Conservation (phyloP, 257 asterid genomes). For the Solanum bulbocastanum region DNA sequence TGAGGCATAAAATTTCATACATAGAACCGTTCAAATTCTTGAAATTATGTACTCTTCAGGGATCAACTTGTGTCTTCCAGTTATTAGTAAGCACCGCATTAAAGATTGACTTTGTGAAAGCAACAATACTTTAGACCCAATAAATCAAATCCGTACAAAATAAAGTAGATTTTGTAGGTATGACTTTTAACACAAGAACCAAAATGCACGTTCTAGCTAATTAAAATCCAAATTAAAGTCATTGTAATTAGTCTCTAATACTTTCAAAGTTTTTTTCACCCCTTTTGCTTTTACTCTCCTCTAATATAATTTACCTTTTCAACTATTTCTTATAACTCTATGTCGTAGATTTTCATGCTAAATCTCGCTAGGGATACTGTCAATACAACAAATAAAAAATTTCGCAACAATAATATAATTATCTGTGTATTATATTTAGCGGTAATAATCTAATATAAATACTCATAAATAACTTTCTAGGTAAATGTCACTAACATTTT, state of each 20-base stretch:
- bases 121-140: not conserved
- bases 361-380: not conserved
- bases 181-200: not conserved
- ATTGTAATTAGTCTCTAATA: not conserved
- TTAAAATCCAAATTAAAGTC: not conserved
- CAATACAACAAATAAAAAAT: no score
- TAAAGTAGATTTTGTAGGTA: not conserved
- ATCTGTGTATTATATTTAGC: no score
- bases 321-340: no score
- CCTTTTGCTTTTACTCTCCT: not conserved
- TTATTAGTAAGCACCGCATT: not conserved
- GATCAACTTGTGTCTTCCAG: not conserved
- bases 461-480: not conserved
- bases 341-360: not conserved
- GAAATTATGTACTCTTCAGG: not conserved
- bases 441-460: no score
- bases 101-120: not conserved
- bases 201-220: not conserved
- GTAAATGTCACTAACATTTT: no score
- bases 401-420: no score
- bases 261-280: no score
- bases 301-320: not conserved
- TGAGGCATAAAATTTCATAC: not conserved
- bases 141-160: not conserved
- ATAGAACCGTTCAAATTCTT: not conserved